Percentiles rank a stretch among this genome's conserved stretches.
phyloP scores from a whole-genome alignment of 1,284 basidiomycete genomes.

The Baeospora myosura region DNA sequence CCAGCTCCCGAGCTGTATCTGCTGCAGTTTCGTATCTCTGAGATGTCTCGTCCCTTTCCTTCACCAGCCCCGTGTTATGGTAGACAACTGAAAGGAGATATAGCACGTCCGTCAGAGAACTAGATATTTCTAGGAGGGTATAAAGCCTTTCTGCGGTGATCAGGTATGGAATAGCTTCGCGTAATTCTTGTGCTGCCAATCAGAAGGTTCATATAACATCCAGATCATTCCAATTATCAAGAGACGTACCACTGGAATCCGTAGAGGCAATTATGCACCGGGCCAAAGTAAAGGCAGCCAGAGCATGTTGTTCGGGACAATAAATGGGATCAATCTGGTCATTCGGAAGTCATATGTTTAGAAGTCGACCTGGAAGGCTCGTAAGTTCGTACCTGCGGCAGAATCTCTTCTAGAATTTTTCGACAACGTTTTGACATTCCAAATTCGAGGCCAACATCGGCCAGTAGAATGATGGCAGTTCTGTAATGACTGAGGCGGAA shows the following conservation, averaged over 20 bases:
- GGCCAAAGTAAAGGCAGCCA: conserved; percentile 64
- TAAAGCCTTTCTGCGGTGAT: conserved; percentile 59
- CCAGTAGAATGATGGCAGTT: conserved; percentile 59
- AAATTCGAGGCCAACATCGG: conserved; percentile 69
- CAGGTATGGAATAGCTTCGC: conserved; percentile 54
- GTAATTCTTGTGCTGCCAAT: conserved; percentile 1
- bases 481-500: conserved; percentile 60
- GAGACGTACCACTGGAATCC: conserved; percentile 25
- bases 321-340: too few species aligned
- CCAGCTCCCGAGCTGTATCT: conserved; percentile 31
- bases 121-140: conserved; percentile 45
- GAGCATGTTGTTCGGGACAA: conserved; percentile 61
- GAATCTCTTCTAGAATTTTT: conserved; percentile 62
- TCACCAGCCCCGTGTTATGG: conserved; percentile 53
- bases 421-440: conserved; percentile 61
- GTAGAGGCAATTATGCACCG: conserved; percentile 58
- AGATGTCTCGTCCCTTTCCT: conserved; percentile 49
- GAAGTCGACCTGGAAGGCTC: background rate
- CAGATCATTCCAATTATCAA: conserved; percentile 1
- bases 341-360: background rate
- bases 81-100: conserved; percentile 64
- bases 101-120: conserved; percentile 57
- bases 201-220: background rate
- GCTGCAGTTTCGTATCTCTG: conserved; percentile 41
- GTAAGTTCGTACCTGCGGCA: conserved; percentile 56